Evolutionary conservation across 768 basidiomycete genomes (phyloP), one percentile per base, ranked within the genome.

Genomic region (Mycena sanguinolenta): DNA sequence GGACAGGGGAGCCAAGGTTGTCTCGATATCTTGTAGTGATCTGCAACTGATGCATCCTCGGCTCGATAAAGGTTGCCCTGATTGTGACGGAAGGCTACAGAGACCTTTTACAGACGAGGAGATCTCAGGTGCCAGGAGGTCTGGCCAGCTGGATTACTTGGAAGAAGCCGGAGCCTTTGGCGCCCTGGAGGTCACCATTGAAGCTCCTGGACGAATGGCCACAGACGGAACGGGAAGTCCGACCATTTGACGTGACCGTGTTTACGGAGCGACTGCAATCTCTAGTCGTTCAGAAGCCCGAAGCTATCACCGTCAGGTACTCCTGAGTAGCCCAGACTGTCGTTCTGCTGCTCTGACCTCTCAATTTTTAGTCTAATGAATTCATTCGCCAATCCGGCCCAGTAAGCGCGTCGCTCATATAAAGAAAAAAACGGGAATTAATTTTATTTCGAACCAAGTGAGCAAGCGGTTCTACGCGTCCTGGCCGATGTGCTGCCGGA

Each of bases 41-140:
- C 7, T 27, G 57, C 10, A 54, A 14, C 39, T 39, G 4, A 23
- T 14, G 21, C 19, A n/a, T 17, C 42, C 58, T n/a, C 14, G 23
- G 36, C 23, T 19, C 5, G 13, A 30, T 21, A 8, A 44, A 67
- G 66, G 72, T 73, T n/a, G 72, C 68, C 4, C 39, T 69, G 25
- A 54, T 75, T 32, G 74, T 75, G 7, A 71, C 74, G 19, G 74
- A 75, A 71, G 74, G 74, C n/a, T 75, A 75, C 38, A 55, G 65
- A 55, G 72, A 75, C 49, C 30, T 69, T 9, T 30, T 75, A 38
- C 74, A 73, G 27, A 71, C 63, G 2, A 50, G 74, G 13, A 46
- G 74, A 7, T 68, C 60, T 23, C 72, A 75, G 36, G 74, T 75
- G 5, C 74, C 74, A 5, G 74, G 74, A 23, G 69, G 73, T 1